Percentiles rank a stretch among this genome's conserved stretches.
Conservation (phyloP, 148 eudicot genomes). For the Pouteria glomerata region DNA sequence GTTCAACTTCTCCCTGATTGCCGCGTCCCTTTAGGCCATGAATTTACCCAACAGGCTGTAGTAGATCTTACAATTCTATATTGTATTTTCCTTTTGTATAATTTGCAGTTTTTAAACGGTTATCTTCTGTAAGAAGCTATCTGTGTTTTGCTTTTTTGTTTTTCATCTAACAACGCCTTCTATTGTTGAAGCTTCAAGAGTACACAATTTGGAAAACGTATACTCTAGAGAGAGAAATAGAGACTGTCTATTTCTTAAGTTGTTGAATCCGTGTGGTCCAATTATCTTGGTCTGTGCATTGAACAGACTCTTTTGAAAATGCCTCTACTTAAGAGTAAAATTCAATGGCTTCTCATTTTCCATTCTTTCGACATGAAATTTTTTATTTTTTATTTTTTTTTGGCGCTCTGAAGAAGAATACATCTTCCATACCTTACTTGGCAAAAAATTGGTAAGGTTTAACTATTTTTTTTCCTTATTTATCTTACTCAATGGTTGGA, state of each 20-base stretch:
- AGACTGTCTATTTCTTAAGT: constrained; percentile 1
- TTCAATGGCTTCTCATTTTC: neutral
- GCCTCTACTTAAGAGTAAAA: neutral
- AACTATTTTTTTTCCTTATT: neutral
- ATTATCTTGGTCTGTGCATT: constrained; percentile 7
- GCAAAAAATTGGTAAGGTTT: neutral
- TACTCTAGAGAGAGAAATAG: neutral
- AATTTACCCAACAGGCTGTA: no score
- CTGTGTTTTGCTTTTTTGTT: neutral
- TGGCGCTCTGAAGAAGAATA: neutral
- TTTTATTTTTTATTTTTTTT: no score
- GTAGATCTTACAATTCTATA: no score
- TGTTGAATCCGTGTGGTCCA: neutral
- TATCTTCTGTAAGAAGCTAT: constrained; percentile 12
- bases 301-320: neutral
- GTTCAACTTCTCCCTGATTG: no score
- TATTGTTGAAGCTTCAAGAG: constrained; percentile 5
- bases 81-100: no score
- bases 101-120: constrained; percentile 8
- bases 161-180: neutral
- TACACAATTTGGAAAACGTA: neutral
- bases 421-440: neutral
- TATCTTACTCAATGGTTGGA: fast-evolving
- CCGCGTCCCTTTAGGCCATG: no score
- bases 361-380: neutral